Evolutionary conservation across 1,284 basidiomycete species (phyloP).

Genomic region (Fomitopsis schrenkii): DNA sequence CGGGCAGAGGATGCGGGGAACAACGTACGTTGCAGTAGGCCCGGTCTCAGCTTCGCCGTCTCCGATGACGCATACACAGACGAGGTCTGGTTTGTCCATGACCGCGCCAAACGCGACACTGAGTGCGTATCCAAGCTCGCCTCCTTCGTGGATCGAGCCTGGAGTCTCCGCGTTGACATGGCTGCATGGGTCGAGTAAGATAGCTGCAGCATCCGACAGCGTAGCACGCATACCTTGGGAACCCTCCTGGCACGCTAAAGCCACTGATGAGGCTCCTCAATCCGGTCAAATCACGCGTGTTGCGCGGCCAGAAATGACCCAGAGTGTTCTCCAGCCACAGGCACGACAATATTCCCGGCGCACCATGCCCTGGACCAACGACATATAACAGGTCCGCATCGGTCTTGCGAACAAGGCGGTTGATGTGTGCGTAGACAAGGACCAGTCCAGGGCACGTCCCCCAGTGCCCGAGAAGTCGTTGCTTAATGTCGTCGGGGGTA

Average conservation of each 20-base stretch:
- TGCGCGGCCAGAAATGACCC: slow-evolving; percentile 67
- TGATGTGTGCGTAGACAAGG: slow-evolving; percentile 79
- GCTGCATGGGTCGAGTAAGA: slow-evolving; percentile 28
- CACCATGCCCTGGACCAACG: slow-evolving; percentile 77
- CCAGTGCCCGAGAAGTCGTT: slow-evolving; percentile 76
- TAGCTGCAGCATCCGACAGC: not conserved
- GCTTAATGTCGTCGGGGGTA: slow-evolving; percentile 67
- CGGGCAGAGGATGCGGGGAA: not conserved
- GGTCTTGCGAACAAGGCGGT: slow-evolving; percentile 66
- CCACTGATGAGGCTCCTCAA: slow-evolving; percentile 61
- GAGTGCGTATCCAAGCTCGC: slow-evolving; percentile 87
- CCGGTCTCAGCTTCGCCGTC: slow-evolving; percentile 89
- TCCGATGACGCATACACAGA: slow-evolving; percentile 77
- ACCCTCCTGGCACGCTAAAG: slow-evolving; percentile 66
- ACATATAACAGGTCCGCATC: slow-evolving; percentile 64
- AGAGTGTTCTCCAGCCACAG: slow-evolving; percentile 84
- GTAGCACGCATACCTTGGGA: slow-evolving; percentile 44
- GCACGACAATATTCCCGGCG: slow-evolving; percentile 76
- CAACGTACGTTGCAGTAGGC: slow-evolving; percentile 61
- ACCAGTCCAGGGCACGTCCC: slow-evolving; percentile 76
- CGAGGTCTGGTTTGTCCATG: slow-evolving; percentile 86
- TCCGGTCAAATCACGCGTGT: slow-evolving; percentile 60
- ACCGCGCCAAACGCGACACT: slow-evolving; percentile 80
- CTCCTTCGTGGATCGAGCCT: slow-evolving; percentile 87
- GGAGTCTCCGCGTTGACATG: slow-evolving; percentile 80